phyloP scores from a whole-genome alignment of 192 early-diverging fungal genomes.

The Radiomyces spectabilis region DNA sequence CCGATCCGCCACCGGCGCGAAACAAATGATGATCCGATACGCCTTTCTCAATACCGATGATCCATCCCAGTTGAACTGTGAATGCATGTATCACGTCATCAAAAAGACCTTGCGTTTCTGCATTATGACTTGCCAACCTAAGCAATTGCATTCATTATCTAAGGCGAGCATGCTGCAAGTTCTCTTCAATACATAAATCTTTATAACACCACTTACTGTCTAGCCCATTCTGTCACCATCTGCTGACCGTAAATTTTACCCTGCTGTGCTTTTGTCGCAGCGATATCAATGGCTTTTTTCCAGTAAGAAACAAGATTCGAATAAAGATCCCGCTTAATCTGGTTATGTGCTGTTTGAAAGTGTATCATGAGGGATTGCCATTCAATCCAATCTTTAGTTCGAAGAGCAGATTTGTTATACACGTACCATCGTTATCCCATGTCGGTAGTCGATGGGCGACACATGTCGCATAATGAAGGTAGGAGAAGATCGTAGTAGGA shows the following conservation, averaged over 20 bases:
- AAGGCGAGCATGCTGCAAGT: neutral
- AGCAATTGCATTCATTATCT: neutral
- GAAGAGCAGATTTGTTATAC: too few species aligned
- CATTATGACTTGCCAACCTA: constrained; percentile 53
- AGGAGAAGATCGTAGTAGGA: constrained; percentile 68
- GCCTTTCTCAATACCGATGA: constrained; percentile 48
- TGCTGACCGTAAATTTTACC: constrained; percentile 82
- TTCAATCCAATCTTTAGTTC: neutral
- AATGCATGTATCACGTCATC: constrained; percentile 53
- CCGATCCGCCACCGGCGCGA: too few species aligned
- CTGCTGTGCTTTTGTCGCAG: constrained; percentile 60
- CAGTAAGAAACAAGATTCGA: constrained; percentile 64
- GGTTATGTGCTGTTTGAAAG: constrained; percentile 46
- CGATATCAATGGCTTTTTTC: constrained; percentile 71
- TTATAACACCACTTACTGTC: constrained; percentile 36
- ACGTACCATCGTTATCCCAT: constrained; percentile 57
- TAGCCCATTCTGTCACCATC: constrained; percentile 81
- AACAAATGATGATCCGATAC: too few species aligned
- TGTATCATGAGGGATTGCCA: neutral
- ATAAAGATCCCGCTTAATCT: constrained; percentile 55
- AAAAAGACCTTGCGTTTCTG: constrained; percentile 51
- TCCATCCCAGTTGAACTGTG: constrained; percentile 58
- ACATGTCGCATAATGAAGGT: constrained; percentile 67
- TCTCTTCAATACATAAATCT: neutral
- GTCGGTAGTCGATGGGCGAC: constrained; percentile 67